Evolutionary conservation across 352 stramenopile species (phyloP).

Genomic region (Phytophthora ramorum): DNA sequence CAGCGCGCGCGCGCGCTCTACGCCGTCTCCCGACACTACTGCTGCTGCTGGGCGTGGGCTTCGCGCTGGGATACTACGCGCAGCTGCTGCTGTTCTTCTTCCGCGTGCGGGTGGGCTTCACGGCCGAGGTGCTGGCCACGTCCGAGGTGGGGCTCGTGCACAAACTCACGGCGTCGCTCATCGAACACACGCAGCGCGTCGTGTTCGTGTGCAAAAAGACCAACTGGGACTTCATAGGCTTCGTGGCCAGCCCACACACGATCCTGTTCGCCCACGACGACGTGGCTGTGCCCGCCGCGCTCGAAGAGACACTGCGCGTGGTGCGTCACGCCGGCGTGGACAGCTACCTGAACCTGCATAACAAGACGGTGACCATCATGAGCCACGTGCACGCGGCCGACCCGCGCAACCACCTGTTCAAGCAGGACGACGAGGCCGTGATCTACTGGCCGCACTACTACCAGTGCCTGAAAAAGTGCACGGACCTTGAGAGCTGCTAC

Average conservation of each 20-base stretch:
- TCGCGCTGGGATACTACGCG: slow-evolving; percentile 71
- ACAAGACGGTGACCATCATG: slow-evolving; percentile 86
- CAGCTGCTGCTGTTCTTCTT: slow-evolving; percentile 76
- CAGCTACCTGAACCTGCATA: slow-evolving; percentile 81
- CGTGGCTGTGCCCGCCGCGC: slow-evolving; percentile 52
- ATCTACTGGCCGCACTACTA: slow-evolving; percentile 86
- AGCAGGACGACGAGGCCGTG: slow-evolving; percentile 80
- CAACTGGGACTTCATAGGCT: slow-evolving; percentile 82
- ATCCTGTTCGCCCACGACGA: slow-evolving; percentile 76
- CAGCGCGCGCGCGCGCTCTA: slow-evolving; percentile 18
- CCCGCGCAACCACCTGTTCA: slow-evolving; percentile 65
- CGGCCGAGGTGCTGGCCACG: slow-evolving; percentile 57
- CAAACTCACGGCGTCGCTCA: slow-evolving; percentile 57
- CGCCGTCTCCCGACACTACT: slow-evolving; percentile 30
- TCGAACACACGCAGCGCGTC: slow-evolving; percentile 65
- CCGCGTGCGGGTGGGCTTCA: slow-evolving; percentile 66
- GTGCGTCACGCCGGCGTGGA: slow-evolving; percentile 71
- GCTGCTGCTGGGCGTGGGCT: slow-evolving; percentile 33
- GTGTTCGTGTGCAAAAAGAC: slow-evolving; percentile 79
- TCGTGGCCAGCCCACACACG: slow-evolving; percentile 67
- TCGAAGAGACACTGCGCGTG: slow-evolving; percentile 65
- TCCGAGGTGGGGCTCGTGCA: slow-evolving; percentile 45
- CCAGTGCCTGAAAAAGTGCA: slow-evolving; percentile 77
- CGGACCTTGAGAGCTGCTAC: slow-evolving; percentile 69
- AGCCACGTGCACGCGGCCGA: slow-evolving; percentile 64